Conservation (phyloP, 345 rosid species). For the Durio zibethinus region DNA sequence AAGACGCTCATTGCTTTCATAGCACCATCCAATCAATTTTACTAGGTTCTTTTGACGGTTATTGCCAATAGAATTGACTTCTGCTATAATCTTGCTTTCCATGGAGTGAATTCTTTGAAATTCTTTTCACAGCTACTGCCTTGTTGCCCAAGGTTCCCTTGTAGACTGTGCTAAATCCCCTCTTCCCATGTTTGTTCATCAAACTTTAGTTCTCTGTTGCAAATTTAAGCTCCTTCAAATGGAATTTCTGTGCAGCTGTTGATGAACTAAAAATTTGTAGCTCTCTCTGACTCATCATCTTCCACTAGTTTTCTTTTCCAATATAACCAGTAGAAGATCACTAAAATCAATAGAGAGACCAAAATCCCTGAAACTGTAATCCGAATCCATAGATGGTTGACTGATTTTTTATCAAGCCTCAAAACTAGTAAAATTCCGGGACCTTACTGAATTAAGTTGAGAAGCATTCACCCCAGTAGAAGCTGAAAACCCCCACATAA, state of each 20-base stretch:
- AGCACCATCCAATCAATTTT: conserved; percentile 73
- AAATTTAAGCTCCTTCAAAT: conserved; percentile 42
- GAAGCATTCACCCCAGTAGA: background rate
- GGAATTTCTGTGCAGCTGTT: conserved; percentile 30
- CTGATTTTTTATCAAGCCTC: background rate
- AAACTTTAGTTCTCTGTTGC: conserved; percentile 52
- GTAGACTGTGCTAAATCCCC: conserved; percentile 76
- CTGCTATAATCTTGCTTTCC: conserved; percentile 72
- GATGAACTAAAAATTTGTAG: background rate
- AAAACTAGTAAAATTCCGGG: background rate
- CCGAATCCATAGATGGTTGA: background rate
- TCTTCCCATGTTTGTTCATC: conserved; percentile 59
- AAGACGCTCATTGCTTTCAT: conserved; percentile 50
- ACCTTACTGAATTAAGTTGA: background rate
- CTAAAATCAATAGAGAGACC: background rate
- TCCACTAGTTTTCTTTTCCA: background rate
- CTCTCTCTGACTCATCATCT: background rate
- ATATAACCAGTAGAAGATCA: background rate
- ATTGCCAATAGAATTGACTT: conserved; percentile 68
- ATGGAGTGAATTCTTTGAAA: conserved; percentile 57
- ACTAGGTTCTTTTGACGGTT: conserved; percentile 64
- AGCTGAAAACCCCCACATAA: background rate
- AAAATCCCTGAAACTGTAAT: background rate
- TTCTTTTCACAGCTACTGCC: conserved; percentile 61
- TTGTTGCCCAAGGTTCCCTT: conserved; percentile 44